Base-by-base conservation (phyloP, 805 yeast species). In the Lipomyces spencermartinsiae region DNA sequence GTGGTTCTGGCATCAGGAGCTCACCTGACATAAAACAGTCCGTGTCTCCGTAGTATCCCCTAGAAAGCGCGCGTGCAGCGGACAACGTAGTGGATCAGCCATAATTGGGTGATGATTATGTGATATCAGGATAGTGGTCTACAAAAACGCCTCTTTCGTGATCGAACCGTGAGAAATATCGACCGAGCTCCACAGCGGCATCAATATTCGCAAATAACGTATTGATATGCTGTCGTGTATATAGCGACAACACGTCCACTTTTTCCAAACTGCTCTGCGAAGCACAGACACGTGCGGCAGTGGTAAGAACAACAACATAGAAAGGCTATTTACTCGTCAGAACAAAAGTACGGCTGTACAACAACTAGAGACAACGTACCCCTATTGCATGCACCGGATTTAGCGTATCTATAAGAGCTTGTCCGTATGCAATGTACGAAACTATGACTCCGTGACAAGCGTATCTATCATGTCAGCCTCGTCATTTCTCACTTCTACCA, bases 211-310 rank as follows among this genome's bases (percentile, higher is more conserved):
- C 34, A n/a, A 56, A 57, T n/a, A 56, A 10, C 31, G 61, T 10
- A n/a, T 14, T 12, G 31, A 56, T 33, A 6, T 55, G 57, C 33
- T 43, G 37, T 8, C 22, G 39, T 29, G 55, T n/a, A 22, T 53
- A 43, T n/a, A 43, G 22, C n/a, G 49, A 35, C 53, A 12, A n/a
- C n/a, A 33, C n/a, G 19, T 51, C 35, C 3, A 39, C 33, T 2
- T 19, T 31, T 16, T 43, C 43, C 10, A 64, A 59, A 49, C 49
- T 59, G 31, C 51, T 31, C 39, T 59, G 59, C 8, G 67, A 59
- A 6, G 51, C 67, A 35, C 67, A 64, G 19, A 54, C 59, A 16
- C 63, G 63, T n/a, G 43, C 37, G 22, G 63, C 66, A 43, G 39
- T 58, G 2, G 51, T 37, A 1, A 63, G 39, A 25, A 63, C 37